phyloP scores from a whole-genome alignment of 192 early-diverging fungal species.

The Coemansia nantahalensis region DNA sequence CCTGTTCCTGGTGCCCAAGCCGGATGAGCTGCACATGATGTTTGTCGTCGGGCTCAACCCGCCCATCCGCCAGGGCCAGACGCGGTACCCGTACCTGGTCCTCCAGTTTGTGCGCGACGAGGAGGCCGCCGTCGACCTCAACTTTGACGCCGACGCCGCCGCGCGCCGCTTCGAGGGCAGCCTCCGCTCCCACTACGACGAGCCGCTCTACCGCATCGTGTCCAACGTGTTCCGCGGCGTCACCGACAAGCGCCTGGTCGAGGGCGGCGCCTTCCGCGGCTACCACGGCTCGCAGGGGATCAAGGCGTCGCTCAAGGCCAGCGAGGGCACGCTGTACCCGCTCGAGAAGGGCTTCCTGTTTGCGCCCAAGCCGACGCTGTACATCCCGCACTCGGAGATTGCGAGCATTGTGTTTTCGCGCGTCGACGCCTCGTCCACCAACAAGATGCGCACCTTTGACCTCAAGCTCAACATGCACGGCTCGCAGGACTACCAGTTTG shows the following conservation, averaged over 20 bases:
- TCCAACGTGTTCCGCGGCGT: slow-evolving; percentile 82
- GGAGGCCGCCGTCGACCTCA: slow-evolving; percentile 79
- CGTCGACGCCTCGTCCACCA: slow-evolving; percentile 54
- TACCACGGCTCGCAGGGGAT: slow-evolving; percentile 76
- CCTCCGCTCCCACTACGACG: slow-evolving; percentile 82
- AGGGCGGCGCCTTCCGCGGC: slow-evolving; percentile 64
- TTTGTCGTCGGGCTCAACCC: slow-evolving; percentile 96
- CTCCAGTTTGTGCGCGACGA: slow-evolving; percentile 95
- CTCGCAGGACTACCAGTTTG: slow-evolving; percentile 79
- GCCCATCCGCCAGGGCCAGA: slow-evolving; percentile 95
- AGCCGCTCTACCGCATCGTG: slow-evolving; percentile 80
- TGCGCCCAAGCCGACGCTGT: slow-evolving; percentile 91
- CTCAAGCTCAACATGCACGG: slow-evolving; percentile 87
- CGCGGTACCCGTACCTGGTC: slow-evolving; percentile 90
- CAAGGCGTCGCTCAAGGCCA: slow-evolving; percentile 96
- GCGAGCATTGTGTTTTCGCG: slow-evolving; percentile 85
- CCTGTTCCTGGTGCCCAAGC: slow-evolving; percentile 88
- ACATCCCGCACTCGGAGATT: slow-evolving; percentile 84
- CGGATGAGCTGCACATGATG: slow-evolving; percentile 87
- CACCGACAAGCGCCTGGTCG: slow-evolving; percentile 71
- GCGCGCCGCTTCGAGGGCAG: slow-evolving; percentile 68
- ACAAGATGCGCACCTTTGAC: slow-evolving; percentile 79
- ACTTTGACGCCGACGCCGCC: slow-evolving; percentile 75
- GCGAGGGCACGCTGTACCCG: slow-evolving; percentile 92
- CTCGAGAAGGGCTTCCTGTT: slow-evolving; percentile 93